Evolutionary conservation across 164 flowering plant species (phyloP).

Genomic region (Warburgia ugandensis): DNA sequence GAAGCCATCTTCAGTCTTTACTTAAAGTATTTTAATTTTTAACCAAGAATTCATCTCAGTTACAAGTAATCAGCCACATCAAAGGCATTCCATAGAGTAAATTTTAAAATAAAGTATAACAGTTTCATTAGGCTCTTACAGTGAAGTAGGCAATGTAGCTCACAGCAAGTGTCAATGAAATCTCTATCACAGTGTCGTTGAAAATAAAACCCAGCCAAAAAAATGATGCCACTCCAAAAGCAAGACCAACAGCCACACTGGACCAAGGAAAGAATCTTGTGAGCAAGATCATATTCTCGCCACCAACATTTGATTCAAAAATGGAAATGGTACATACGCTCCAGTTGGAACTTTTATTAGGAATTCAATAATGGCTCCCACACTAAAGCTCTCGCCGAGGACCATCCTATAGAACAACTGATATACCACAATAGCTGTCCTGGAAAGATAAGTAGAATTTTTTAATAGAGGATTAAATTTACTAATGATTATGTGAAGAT

Average conservation of each 20-base stretch:
- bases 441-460: conserved; percentile 27
- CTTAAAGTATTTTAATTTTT: no score
- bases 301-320: background rate
- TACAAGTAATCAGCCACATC: conserved; percentile 4
- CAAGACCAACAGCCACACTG: conserved; percentile 90
- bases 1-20: no score
- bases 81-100: background rate
- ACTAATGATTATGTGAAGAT: no score
- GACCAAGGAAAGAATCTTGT: conserved; percentile 21
- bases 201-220: conserved; percentile 89
- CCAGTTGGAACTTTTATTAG: conserved; percentile 71
- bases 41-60: no score
- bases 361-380: conserved; percentile 52
- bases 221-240: conserved; percentile 73
- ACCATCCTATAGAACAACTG: conserved; percentile 80
- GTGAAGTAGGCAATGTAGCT: conserved; percentile 90
- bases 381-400: conserved; percentile 51
- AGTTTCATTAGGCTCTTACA: conserved; percentile 40
- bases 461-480: background rate
- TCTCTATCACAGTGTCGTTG: conserved; percentile 91
- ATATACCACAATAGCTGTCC: conserved; percentile 94
- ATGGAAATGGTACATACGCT: conserved; percentile 56
- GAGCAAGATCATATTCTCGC: background rate
- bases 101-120: conserved; percentile 1
- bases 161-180: conserved; percentile 86